Evolutionary conservation across 2,329 filamentous ascomycete species (phyloP), one percentile per base, ranked within the genome.

Genomic region (Trichoderma hamatum): DNA sequence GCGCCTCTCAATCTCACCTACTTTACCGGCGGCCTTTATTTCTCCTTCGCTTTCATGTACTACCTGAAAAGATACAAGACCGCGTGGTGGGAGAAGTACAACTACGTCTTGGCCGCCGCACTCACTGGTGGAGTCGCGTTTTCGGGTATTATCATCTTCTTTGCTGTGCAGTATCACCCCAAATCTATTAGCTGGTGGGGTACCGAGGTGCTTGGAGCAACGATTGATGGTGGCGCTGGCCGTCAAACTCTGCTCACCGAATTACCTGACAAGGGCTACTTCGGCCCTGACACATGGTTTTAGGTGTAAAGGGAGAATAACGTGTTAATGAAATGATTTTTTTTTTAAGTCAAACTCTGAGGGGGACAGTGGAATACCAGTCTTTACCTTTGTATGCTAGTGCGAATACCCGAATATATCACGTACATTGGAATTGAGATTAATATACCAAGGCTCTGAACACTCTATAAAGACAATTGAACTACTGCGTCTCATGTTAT

Each of bases 31-130:
- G 80, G 80, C 5, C 74, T 84, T 52, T 80, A 81, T 30, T 59
- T 83, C 21, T 77, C 76, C 1, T 80, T 80, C 60, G 71, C 80
- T 49, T 83, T 83, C 75, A 82, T 82, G 81, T 83, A 81, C 72
- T 81, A 78, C 74, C 72, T 84, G 2, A 78, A 76, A 16, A 1
- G 72, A 78, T 26, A 76, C 79, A 70, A 75, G 77, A 58, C 82
- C 9, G 14, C 62, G 5, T 65, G 62, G 62, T 65, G 62, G 62
- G 62, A 65, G 24, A 65, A 83, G 76, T 83, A 83, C 74, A 82
- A 82, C 72, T 83, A 82, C 69, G 77, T 82, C 9, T 72, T 83
- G 0, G 80, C 79, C 1, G 80, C 81, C 0, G 80, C 78, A 1
- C 72, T 84, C 30, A 79, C 77, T 16, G 79, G 78, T 2, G 81